These are phyloP conservation scores for Arabidopsis thaliana DNA, from an alignment of 345 rosid species.

Conservation along the genomic window TAIR10.1 NC_003076.8:8304001-8304500, in stretches of 20 bases:
- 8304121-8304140: constrained; percentile 56
- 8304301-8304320: constrained; percentile 21
- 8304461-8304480: background rate
- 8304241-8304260: constrained; percentile 99
- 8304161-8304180: constrained; percentile 67
- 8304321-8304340: constrained; percentile 27
- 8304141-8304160: constrained; percentile 60
- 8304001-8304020: constrained; percentile 59
- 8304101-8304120: constrained; percentile 71
- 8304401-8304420: constrained; percentile 15
- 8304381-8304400: constrained; percentile 20
- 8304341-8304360: constrained; percentile 15
- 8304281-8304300: constrained; percentile 26
- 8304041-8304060: constrained; percentile 75
- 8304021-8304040: constrained; percentile 74
- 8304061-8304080: constrained; percentile 74
- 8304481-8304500: constrained; percentile 2
- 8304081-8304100: constrained; percentile 86
- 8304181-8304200: constrained; percentile 77
- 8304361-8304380: constrained; percentile 3
- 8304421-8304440: background rate
- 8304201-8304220: constrained; percentile 81
- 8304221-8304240: constrained; percentile 88
- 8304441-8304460: constrained; percentile 7
- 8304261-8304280: constrained; percentile 8